Percentiles rank a stretch among this genome's conserved stretches.
These are phyloP conservation scores for Trichoderma sp. DNA, from an alignment of 2,329 filamentous ascomycete genomes.

Conservation along the genomic window DNA sequence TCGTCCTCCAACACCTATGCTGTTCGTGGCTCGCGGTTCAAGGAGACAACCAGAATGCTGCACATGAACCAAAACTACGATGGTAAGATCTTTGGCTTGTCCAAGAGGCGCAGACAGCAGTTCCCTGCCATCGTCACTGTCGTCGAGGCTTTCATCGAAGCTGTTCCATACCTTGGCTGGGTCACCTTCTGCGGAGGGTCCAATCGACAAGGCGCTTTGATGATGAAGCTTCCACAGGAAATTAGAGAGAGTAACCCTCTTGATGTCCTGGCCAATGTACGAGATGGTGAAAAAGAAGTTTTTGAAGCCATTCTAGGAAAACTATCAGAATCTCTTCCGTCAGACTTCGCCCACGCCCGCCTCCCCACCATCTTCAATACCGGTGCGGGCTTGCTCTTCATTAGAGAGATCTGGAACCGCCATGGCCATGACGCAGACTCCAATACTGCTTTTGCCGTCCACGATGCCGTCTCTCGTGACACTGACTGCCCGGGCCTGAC, in stretches of 20 bases:
- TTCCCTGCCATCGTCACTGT: conserved; percentile 82
- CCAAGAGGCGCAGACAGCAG: conserved; percentile 73
- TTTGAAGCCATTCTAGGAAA: conserved; percentile 39
- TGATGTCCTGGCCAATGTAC: conserved; percentile 33
- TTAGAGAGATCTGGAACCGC: conserved; percentile 51
- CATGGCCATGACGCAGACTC: conserved; percentile 48
- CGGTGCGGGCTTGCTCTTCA: conserved; percentile 46
- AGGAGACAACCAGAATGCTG: conserved; percentile 51
- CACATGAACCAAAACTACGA: conserved; percentile 48
- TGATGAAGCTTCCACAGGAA: conserved; percentile 61
- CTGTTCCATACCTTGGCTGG: conserved; percentile 67
- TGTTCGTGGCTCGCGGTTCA: conserved; percentile 61
- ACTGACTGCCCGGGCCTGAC: conserved; percentile 70
- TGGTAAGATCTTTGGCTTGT: conserved; percentile 71
- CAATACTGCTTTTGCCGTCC: conserved; percentile 68
- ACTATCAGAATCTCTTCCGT: conserved; percentile 45
- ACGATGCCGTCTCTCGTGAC: conserved; percentile 66
- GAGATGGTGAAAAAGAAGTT: conserved; percentile 28
- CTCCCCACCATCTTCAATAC: conserved; percentile 44
- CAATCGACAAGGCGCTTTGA: conserved; percentile 79
- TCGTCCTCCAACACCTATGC: conserved; percentile 78
- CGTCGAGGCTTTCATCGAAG: conserved; percentile 68
- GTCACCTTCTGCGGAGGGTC: conserved; percentile 86
- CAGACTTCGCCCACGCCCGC: conserved; percentile 36
- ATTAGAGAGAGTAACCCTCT: conserved; percentile 67